These are phyloP conservation scores for Powellomyces hirtus DNA, from an alignment of 192 early-diverging fungal genomes.

Conservation along the genomic window DNA sequence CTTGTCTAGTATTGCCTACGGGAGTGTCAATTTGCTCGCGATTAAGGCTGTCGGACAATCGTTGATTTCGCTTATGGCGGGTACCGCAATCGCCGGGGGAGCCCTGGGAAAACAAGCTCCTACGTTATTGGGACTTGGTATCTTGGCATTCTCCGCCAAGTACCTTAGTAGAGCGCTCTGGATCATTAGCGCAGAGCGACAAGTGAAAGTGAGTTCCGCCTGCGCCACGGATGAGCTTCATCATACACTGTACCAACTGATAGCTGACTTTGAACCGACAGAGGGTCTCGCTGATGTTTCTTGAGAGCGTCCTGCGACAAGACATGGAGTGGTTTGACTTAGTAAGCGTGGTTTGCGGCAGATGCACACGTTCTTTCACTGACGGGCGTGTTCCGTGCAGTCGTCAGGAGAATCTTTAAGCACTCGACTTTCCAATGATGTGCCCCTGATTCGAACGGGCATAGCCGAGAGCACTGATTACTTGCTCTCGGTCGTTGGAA, in stretches of 20 bases:
- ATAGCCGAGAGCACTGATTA: constrained; percentile 31
- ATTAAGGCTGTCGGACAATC: too few species aligned
- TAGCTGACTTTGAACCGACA: too few species aligned
- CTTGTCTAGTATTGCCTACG: too few species aligned
- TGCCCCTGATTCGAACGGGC: constrained; percentile 23
- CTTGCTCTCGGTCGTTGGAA: constrained; percentile 6
- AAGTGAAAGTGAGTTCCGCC: neutral
- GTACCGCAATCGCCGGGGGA: too few species aligned
- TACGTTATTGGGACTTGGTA: too few species aligned
- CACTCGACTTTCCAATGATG: constrained; percentile 17
- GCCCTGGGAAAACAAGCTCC: too few species aligned
- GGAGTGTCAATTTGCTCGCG: too few species aligned
- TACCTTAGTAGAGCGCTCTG: constrained; percentile 29
- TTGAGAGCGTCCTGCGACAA: constrained; percentile 31
- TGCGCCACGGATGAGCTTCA: too few species aligned
- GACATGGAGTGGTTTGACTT: constrained; percentile 39
- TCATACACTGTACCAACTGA: too few species aligned
- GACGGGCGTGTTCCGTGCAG: too few species aligned
- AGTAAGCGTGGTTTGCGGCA: neutral
- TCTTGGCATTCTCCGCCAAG: constrained; percentile 25
- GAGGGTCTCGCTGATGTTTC: constrained; percentile 24
- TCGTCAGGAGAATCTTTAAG: constrained; percentile 25
- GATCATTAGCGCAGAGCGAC: constrained; percentile 30
- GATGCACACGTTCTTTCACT: too few species aligned
- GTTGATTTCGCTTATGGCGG: too few species aligned